Evolutionary conservation across 2,329 filamentous ascomycete species (phyloP).

Genomic region (Plenodomus tracheiphilus): DNA sequence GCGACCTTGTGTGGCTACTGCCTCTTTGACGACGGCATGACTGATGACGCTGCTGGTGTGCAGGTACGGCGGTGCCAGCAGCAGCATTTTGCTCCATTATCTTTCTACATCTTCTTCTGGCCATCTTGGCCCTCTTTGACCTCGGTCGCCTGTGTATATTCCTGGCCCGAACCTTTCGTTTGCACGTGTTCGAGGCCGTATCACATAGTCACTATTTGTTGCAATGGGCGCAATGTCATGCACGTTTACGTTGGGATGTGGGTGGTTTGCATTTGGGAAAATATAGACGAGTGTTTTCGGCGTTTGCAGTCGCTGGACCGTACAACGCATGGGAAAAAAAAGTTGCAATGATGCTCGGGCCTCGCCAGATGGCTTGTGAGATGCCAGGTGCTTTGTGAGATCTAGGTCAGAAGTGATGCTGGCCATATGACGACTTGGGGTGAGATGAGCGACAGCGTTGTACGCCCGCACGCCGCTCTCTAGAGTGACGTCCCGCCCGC

Average conservation of each 20-base stretch:
- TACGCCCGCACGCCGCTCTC: neutral
- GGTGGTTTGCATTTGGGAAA: neutral
- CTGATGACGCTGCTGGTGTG: slow-evolving; percentile 43
- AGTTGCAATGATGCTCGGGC: neutral
- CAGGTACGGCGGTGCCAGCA: slow-evolving; percentile 21
- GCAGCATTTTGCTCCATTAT: slow-evolving; percentile 15
- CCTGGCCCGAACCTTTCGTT: slow-evolving; percentile 23
- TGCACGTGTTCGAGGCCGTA: slow-evolving; percentile 22
- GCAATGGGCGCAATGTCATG: neutral
- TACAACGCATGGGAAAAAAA: neutral
- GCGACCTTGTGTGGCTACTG: slow-evolving; percentile 13
- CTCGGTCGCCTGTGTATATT: slow-evolving; percentile 44
- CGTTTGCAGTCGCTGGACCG: neutral
- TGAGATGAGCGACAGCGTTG: neutral
- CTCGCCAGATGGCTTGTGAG: neutral
- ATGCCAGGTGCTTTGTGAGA: neutral
- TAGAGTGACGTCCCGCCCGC: neutral
- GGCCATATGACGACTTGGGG: neutral
- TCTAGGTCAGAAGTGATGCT: neutral
- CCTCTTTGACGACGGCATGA: slow-evolving; percentile 39
- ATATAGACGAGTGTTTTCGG: neutral
- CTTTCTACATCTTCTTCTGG: slow-evolving; percentile 24
- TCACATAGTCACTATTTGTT: slow-evolving; percentile 16
- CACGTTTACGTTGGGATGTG: neutral
- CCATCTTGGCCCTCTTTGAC: slow-evolving; percentile 25